A percentile compares a stretch with the other conserved stretches of the same genome.
phyloP scores from a whole-genome alignment of 176 grass and related monocot genomes.

The Secale cereale region DNA sequence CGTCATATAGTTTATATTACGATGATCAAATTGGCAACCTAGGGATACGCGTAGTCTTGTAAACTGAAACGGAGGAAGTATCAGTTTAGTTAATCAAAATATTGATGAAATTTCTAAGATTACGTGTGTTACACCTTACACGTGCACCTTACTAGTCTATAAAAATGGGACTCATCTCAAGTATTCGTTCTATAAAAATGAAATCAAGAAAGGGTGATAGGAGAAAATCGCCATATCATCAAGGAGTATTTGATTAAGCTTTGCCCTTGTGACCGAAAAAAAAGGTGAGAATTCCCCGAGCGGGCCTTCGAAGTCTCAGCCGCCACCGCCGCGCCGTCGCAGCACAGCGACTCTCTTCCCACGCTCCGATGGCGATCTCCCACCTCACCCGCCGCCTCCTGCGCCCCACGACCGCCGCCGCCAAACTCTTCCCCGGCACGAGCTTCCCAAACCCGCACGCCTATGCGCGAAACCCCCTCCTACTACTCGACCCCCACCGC shows the following conservation, averaged over 20 bases:
- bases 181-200: no score
- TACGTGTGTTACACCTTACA: no score
- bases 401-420: neutral
- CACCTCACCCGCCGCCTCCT: constrained; percentile 47
- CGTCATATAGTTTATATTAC: no score
- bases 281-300: neutral
- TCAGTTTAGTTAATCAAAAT: no score
- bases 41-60: no score
- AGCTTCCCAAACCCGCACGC: neutral
- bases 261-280: neutral
- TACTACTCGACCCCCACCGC: constrained; percentile 15
- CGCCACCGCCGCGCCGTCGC: neutral
- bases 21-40: no score
- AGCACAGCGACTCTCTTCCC: neutral
- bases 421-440: neutral
- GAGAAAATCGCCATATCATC: neutral
- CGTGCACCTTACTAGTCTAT: no score
- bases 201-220: neutral
- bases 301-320: neutral
- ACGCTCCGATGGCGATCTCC: constrained; percentile 37
- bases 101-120: no score
- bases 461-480: neutral
- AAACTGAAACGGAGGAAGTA: no score
- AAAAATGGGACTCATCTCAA: no score
- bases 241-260: neutral